These are phyloP conservation scores for Penicillium coprophilum DNA, from an alignment of 495 filamentous ascomycete species.

Conservation along the genomic window DNA sequence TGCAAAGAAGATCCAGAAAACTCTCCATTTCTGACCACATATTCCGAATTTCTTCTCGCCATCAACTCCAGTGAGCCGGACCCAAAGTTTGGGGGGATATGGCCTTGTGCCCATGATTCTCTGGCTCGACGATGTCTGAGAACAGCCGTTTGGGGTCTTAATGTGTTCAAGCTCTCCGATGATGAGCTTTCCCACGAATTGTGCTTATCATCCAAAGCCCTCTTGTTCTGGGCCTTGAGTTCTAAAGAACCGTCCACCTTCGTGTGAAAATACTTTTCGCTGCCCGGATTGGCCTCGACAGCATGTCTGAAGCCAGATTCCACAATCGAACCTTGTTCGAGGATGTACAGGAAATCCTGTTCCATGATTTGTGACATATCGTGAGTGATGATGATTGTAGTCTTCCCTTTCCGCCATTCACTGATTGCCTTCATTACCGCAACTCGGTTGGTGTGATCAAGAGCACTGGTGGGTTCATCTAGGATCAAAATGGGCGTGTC, in stretches of 20 bases:
- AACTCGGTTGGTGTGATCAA: constrained; percentile 71
- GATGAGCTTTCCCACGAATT: not conserved
- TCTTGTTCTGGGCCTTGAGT: not conserved
- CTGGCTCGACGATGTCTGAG: constrained; percentile 4
- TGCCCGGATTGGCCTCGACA: constrained; percentile 36
- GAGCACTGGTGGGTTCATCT: constrained; percentile 80
- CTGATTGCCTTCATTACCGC: constrained; percentile 72
- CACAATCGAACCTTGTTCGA: constrained; percentile 68
- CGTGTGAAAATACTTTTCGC: constrained; percentile 22
- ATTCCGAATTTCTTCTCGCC: not conserved
- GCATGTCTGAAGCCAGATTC: constrained; percentile 62
- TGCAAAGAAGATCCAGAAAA: not conserved
- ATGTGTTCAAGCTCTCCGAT: constrained; percentile 8
- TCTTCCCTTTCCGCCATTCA: constrained; percentile 66
- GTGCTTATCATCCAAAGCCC: not conserved
- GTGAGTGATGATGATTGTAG: constrained; percentile 87
- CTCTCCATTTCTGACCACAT: not conserved
- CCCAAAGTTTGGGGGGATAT: constrained; percentile 18
- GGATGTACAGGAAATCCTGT: constrained; percentile 76
- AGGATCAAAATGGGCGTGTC: constrained; percentile 80
- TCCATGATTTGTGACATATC: constrained; percentile 77
- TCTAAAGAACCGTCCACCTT: not conserved
- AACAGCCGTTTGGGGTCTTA: constrained; percentile 4
- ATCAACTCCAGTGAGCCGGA: constrained; percentile 13
- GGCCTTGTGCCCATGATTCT: constrained; percentile 18